These are phyloP conservation scores for Acanthamoeba royreba DNA, from an alignment of 208 protist species.

Conservation along the genomic window DNA sequence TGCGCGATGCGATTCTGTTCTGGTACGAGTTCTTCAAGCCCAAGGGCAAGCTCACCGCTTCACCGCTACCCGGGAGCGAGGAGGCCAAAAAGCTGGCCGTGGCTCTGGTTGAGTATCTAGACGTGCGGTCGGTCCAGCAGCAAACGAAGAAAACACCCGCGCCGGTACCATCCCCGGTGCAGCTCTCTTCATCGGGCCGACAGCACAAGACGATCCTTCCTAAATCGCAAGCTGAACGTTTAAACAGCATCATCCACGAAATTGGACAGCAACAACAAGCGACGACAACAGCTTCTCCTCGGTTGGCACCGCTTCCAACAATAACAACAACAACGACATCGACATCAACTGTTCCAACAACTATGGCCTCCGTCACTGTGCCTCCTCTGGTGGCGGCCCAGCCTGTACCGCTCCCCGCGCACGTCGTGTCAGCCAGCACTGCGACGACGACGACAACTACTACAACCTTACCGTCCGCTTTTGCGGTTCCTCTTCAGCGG, in stretches of 20 bases:
- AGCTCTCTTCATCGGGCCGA: too few relatives aligned
- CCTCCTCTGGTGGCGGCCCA: neutral
- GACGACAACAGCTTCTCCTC: neutral
- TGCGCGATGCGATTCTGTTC: neutral
- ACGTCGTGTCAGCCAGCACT: too few relatives aligned
- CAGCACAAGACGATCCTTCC: neutral
- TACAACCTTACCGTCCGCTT: neutral
- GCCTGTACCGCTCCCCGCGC: neutral
- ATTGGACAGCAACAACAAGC: neutral
- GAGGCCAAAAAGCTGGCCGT: neutral
- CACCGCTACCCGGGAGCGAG: neutral
- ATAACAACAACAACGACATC: neutral
- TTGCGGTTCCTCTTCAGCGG: neutral
- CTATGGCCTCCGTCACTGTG: neutral
- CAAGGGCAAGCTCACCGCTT: neutral
- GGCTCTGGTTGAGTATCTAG: neutral
- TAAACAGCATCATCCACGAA: neutral
- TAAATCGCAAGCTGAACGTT: neutral
- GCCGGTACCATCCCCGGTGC: neutral
- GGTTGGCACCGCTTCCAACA: neutral
- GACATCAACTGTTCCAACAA: neutral
- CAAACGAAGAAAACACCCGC: neutral
- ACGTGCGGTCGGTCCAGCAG: neutral
- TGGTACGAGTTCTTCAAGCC: constrained; percentile 39
- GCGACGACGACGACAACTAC: neutral